Conservation (phyloP, 495 filamentous ascomycete genomes). For the Cercophora samala region DNA sequence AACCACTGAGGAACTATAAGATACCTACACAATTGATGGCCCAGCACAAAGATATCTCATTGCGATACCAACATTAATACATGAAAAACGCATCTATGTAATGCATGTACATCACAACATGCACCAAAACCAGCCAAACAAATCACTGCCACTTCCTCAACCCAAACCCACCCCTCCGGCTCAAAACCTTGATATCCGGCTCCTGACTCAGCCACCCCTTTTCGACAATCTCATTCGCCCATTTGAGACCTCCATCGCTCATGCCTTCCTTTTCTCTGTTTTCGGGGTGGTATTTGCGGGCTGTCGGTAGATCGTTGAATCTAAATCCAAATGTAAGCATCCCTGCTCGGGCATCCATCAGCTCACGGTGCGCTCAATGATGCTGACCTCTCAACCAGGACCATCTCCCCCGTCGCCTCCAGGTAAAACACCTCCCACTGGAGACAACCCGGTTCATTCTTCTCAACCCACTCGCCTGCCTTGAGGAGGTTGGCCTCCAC, state of each 20-base stretch:
- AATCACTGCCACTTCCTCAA: slow-evolving; percentile 1
- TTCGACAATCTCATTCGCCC: not conserved
- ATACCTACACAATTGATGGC: not conserved
- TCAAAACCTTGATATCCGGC: slow-evolving; percentile 3
- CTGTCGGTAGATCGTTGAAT: not conserved
- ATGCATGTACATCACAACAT: too few species aligned
- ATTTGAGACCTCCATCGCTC: not conserved
- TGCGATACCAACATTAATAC: not conserved
- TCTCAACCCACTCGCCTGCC: not conserved
- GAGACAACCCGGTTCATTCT: not conserved
- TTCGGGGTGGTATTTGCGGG: not conserved
- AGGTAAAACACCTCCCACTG: slow-evolving; percentile 6
- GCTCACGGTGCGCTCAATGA: not conserved
- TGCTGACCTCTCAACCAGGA: slow-evolving; percentile 1
- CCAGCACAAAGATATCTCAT: not conserved
- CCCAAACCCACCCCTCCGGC: not conserved
- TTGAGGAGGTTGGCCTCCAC: not conserved
- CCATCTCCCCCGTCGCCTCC: not conserved
- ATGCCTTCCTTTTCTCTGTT: not conserved
- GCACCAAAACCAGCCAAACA: not conserved
- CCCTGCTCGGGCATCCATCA: not conserved
- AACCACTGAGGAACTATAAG: not conserved
- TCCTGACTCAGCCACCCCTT: slow-evolving; percentile 1
- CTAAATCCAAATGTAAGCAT: not conserved
- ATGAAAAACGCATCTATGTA: not conserved